phyloP scores from a whole-genome alignment of 257 asterid genomes.

The Anisodus acutangulus region DNA sequence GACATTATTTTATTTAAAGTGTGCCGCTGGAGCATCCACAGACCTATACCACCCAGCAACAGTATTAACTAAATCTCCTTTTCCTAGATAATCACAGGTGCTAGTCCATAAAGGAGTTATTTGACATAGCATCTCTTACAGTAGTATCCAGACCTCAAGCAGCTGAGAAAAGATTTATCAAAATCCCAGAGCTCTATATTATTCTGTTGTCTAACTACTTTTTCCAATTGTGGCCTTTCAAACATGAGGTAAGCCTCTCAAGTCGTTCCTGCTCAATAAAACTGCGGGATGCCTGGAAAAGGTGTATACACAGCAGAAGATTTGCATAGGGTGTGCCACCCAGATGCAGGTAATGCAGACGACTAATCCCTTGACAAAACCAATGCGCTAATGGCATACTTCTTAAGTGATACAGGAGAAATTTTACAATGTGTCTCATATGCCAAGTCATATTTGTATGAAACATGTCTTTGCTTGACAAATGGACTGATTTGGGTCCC shows the following conservation, averaged over 20 bases:
- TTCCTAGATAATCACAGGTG: neutral
- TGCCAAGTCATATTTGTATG: too few species aligned
- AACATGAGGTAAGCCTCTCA: constrained; percentile 5
- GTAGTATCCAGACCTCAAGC: neutral
- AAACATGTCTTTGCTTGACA: too few species aligned
- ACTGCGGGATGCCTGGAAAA: neutral
- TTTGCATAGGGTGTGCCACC: neutral
- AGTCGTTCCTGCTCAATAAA: constrained; percentile 11
- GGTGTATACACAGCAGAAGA: neutral
- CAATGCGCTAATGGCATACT: neutral
- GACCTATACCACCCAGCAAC: constrained; percentile 8
- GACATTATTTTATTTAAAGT: neutral
- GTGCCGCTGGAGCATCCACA: neutral
- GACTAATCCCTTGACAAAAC: neutral
- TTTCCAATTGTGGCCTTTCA: constrained; percentile 16
- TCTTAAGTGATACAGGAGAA: neutral
- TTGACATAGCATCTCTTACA: neutral
- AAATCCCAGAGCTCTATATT: neutral
- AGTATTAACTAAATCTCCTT: neutral
- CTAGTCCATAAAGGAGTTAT: neutral
- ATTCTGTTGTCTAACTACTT: neutral
- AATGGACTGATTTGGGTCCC: too few species aligned
- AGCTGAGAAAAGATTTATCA: neutral
- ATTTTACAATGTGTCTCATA: too few species aligned
- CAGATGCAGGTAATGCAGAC: constrained; percentile 2